These are phyloP conservation scores for Daldinia vernicosa DNA, from an alignment of 495 filamentous ascomycete species.

Conservation along the genomic window DNA sequence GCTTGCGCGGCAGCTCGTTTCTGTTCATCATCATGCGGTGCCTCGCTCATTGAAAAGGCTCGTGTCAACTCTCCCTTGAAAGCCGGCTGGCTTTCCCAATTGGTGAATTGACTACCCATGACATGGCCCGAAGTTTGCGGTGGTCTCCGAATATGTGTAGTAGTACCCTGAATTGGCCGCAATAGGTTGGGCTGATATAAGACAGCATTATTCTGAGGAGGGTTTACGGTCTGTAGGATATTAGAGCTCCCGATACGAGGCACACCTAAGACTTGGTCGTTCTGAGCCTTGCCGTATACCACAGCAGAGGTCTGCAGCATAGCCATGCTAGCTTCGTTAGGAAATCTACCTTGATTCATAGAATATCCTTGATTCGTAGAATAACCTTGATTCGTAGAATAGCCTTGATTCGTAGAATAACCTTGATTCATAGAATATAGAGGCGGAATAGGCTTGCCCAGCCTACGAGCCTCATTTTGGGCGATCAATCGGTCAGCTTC, in stretches of 20 bases:
- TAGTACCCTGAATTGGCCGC: slow-evolving; percentile 8
- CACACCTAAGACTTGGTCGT: not conserved
- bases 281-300: not conserved
- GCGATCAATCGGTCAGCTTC: slow-evolving; percentile 45
- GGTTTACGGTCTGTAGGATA: not conserved
- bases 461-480: slow-evolving; percentile 36
- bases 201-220: not conserved
- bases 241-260: not conserved
- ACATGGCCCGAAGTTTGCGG: not conserved
- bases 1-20: not conserved
- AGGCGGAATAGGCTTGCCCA: not conserved
- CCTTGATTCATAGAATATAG: not conserved
- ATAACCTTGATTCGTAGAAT: too few species aligned
- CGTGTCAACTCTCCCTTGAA: slow-evolving; percentile 16
- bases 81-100: not conserved
- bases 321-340: not conserved
- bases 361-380: too few species aligned
- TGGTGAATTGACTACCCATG: not conserved
- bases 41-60: not conserved
- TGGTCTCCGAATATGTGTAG: not conserved
- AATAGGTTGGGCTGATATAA: not conserved
- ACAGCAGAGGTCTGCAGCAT: not conserved
- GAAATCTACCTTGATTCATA: not conserved
- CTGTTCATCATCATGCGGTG: not conserved
- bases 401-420: too few species aligned